Base-by-base conservation (phyloP, 2,329 filamentous ascomycete species). In the Aspergillus latus region DNA sequence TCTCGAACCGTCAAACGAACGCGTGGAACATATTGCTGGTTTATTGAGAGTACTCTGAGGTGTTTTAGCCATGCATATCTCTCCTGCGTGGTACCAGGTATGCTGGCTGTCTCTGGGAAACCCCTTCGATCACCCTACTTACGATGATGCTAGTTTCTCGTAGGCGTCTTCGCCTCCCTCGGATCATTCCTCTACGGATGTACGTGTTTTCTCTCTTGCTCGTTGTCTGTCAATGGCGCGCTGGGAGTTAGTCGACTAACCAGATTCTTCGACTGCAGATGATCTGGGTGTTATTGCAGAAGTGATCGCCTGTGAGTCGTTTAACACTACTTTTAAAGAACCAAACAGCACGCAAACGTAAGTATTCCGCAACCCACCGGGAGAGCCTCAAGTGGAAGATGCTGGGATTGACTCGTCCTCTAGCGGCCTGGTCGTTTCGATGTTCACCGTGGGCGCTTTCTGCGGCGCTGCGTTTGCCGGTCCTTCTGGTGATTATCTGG, bases 371-470 rank as follows among this genome's bases (percentile, higher is more conserved):
- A 10, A 21, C 2, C 4, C 21, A 5, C 16, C 1, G 10, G 26
- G 32, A 34, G 7, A 47, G 29, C 4, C 3, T 5, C 34, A 13
- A 36, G 13, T 10, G 39, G 16, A 16, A 16, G 36, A 6, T 13
- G 36, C 13, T 13, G 36, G 10, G n/a, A 34, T 36, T 60, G 32
- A 60, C 54, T 30, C 2, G 8, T n/a, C 2, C 13, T 39, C 5
- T 48, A 86, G 81, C 39, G 88, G 88, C 51, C 83, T 88, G 3
- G 87, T 91, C 0, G 89, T 92, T 1, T 89, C 88, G 1, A 80
- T 92, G 57, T 92, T 93, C 71, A 93, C 89, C 0, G 87, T 82
- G 2, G 85, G 89, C 44, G 88, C 88, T 21, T 90, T 90, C 74
- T 82, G 88, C 61, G 88, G 88, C 8, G 85, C 88, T 28, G 76